These are phyloP conservation scores for Ustilago crameri DNA, from an alignment of 1,284 basidiomycete species.

Conservation along the genomic window DNA sequence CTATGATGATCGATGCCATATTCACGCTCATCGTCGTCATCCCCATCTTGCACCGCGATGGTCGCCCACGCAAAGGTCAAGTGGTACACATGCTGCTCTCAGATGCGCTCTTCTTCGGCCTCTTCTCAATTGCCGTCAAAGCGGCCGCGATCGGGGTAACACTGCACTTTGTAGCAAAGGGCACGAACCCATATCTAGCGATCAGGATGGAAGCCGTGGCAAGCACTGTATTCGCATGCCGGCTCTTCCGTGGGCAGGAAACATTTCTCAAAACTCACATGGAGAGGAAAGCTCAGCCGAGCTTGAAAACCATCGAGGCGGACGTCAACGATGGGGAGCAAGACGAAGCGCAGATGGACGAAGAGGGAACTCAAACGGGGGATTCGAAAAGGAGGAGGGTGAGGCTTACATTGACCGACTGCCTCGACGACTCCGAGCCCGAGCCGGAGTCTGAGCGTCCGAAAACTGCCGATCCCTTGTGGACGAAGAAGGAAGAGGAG, in stretches of 20 bases:
- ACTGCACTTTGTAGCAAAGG: background rate
- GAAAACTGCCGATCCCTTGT: too few species aligned
- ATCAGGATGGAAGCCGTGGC: slow-evolving; percentile 19
- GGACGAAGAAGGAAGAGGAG: too few species aligned
- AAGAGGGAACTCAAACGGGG: background rate
- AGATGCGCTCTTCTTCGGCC: slow-evolving; percentile 31
- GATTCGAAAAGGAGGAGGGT: background rate
- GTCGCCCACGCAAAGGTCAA: slow-evolving; percentile 12
- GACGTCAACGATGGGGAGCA: background rate
- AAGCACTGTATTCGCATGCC: slow-evolving; percentile 31
- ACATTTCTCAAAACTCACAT: slow-evolving; percentile 8
- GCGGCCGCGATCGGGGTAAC: slow-evolving; percentile 8
- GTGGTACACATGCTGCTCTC: slow-evolving; percentile 23
- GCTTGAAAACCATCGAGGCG: slow-evolving; percentile 4
- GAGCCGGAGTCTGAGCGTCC: too few species aligned
- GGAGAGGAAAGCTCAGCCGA: slow-evolving; percentile 18
- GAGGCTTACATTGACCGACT: background rate
- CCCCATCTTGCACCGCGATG: slow-evolving; percentile 6
- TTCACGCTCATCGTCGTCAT: slow-evolving; percentile 25
- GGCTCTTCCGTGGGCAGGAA: slow-evolving; percentile 38
- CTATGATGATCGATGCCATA: slow-evolving; percentile 19
- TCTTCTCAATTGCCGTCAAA: slow-evolving; percentile 21
- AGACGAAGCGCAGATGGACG: background rate
- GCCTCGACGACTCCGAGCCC: too few species aligned
- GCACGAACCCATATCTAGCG: slow-evolving; percentile 19